A percentile compares a stretch with the other conserved stretches of the same genome.
Conservation (phyloP, 805 yeast species). For the Lipomyces spencermartinsiae region DNA sequence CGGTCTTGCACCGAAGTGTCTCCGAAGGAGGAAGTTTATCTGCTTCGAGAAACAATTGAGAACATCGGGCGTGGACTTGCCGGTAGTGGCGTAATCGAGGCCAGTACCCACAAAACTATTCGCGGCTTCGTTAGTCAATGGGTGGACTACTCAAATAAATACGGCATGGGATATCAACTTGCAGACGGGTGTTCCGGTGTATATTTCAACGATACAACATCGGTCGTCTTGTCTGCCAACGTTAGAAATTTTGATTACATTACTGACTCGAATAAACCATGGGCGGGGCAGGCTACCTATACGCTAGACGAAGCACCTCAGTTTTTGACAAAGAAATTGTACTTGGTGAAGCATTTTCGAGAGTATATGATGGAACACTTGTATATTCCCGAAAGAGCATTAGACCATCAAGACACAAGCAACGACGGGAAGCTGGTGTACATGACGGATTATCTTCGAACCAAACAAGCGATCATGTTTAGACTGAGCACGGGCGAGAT, state of each 20-base stretch:
- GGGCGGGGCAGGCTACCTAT: neutral
- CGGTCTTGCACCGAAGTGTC: neutral
- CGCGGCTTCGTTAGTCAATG: conserved; percentile 78
- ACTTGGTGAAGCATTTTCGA: conserved; percentile 85
- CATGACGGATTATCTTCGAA: conserved; percentile 81
- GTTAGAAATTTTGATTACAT: conserved; percentile 40
- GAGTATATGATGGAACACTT: conserved; percentile 91
- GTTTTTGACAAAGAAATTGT: conserved; percentile 63
- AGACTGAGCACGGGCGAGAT: conserved; percentile 89
- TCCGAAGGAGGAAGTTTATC: neutral
- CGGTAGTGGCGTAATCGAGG: neutral
- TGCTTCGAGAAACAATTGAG: conserved; percentile 15
- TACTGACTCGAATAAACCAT: conserved; percentile 7
- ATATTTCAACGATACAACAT: conserved; percentile 81
- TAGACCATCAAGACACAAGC: conserved; percentile 58
- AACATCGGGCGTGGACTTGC: conserved; percentile 17
- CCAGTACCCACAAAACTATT: neutral
- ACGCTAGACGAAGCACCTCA: conserved; percentile 16
- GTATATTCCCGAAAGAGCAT: conserved; percentile 50
- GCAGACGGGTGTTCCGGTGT: conserved; percentile 92
- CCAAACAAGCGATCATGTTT: conserved; percentile 83
- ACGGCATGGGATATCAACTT: conserved; percentile 92
- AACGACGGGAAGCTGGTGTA: conserved; percentile 51
- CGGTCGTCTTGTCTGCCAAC: conserved; percentile 66
- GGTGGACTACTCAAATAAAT: conserved; percentile 97